Conservation (phyloP, 352 stramenopile species). For the Pythium brachiatum region DNA sequence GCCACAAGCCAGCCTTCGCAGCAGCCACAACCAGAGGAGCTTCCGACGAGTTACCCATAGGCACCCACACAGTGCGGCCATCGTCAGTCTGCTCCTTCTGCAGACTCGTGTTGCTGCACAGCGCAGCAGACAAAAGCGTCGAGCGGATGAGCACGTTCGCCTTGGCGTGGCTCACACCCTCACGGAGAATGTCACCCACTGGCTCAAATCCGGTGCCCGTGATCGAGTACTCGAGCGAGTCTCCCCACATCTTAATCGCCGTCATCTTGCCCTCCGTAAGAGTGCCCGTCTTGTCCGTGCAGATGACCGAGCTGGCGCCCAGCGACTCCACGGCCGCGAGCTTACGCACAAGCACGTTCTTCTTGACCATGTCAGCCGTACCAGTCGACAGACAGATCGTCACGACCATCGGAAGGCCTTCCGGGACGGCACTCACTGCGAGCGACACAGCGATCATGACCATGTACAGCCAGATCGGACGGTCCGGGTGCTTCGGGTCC, state of each 20-base stretch:
- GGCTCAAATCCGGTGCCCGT: conserved; percentile 53
- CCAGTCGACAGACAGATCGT: conserved; percentile 73
- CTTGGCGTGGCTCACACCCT: conserved; percentile 43
- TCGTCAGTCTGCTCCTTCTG: conserved; percentile 48
- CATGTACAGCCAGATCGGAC: conserved; percentile 91
- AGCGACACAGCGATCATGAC: conserved; percentile 94
- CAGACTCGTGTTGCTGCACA: conserved; percentile 74
- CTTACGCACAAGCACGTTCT: conserved; percentile 84
- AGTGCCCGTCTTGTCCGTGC: conserved; percentile 93
- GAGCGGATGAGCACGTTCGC: conserved; percentile 39
- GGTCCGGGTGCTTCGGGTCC: conserved; percentile 69
- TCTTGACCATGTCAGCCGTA: conserved; percentile 75
- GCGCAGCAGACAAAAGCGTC: conserved; percentile 48
- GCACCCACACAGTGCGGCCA: conserved; percentile 38
- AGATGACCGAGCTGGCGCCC: conserved; percentile 91
- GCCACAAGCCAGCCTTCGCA: conserved; percentile 58
- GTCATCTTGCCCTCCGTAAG: conserved; percentile 88
- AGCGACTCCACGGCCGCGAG: conserved; percentile 78
- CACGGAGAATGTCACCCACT: conserved; percentile 46
- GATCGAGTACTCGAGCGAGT: conserved; percentile 50
- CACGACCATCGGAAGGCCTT: conserved; percentile 76
- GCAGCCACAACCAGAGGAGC: conserved; percentile 62
- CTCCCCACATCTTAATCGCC: conserved; percentile 72
- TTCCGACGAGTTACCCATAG: conserved; percentile 72
- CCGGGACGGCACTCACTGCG: conserved; percentile 64